Percentiles rank a stretch among this genome's conserved stretches.
phyloP scores from a whole-genome alignment of 1,284 basidiomycete genomes.

The Apiotrichum laibachii region DNA sequence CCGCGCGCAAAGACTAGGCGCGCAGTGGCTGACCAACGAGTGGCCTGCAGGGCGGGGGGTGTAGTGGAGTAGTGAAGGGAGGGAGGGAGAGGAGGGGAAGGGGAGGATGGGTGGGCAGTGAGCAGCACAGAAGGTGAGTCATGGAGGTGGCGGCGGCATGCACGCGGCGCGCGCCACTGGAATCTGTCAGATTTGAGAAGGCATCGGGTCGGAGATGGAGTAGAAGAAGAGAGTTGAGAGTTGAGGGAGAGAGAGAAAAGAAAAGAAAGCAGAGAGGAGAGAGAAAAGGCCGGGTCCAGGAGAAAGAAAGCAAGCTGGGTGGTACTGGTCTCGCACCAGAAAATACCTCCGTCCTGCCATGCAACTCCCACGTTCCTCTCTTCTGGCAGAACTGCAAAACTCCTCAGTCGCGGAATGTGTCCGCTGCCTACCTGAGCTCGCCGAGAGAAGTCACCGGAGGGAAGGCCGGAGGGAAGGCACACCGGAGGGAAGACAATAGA shows the following conservation, averaged over 20 bases:
- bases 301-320: neutral
- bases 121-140: neutral
- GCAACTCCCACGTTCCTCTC: no score
- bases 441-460: no score
- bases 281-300: neutral
- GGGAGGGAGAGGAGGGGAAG: conserved; percentile 5
- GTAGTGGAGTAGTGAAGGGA: conserved; percentile 10
- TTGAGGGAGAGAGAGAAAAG: neutral
- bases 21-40: conserved; percentile 31
- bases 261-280: neutral
- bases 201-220: neutral
- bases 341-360: no score
- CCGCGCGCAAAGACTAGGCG: conserved; percentile 27
- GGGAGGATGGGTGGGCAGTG: neutral
- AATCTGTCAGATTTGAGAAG: no score
- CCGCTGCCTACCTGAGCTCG: no score
- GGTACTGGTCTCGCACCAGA: no score
- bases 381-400: no score
- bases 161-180: no score
- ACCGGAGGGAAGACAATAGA: no score
- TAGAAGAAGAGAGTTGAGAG: neutral
- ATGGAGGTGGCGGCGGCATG: no score
- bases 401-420: no score
- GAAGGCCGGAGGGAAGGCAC: no score
- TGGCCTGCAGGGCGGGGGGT: conserved; percentile 12